Conservation (phyloP, 1,284 basidiomycete species). For the Flammula alnicola region DNA sequence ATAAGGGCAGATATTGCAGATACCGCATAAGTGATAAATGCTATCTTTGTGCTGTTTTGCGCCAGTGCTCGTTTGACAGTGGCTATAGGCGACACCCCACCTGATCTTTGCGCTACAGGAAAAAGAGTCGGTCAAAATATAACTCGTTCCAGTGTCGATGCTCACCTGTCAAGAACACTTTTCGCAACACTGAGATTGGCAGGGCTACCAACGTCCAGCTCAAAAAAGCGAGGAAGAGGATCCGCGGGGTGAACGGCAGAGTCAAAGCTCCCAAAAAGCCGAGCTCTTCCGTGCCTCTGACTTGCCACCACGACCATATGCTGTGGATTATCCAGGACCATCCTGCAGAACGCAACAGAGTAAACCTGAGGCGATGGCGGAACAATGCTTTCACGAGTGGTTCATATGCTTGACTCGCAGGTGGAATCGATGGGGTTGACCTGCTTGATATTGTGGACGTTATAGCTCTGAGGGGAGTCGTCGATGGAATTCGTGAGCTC, state of each 20-base stretch:
- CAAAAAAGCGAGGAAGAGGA: slow-evolving; percentile 32
- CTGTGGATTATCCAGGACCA: slow-evolving; percentile 51
- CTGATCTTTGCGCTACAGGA: slow-evolving; percentile 46
- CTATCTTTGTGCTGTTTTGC: slow-evolving; percentile 49
- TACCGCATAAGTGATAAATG: slow-evolving; percentile 46
- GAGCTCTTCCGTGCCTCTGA: slow-evolving; percentile 35
- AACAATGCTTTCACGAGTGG: slow-evolving; percentile 62
- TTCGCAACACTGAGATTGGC: slow-evolving; percentile 59
- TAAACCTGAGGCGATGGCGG: slow-evolving; percentile 56
- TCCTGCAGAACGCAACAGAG: slow-evolving; percentile 54
- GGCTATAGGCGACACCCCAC: slow-evolving; percentile 55
- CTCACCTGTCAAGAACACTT: slow-evolving; percentile 59
- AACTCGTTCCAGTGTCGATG: not conserved
- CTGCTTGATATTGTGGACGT: slow-evolving; percentile 28
- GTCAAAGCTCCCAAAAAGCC: slow-evolving; percentile 38
- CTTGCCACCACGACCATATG: slow-evolving; percentile 43
- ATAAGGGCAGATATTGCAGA: slow-evolving; percentile 48
- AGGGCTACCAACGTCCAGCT: slow-evolving; percentile 43
- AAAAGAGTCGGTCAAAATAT: not conserved
- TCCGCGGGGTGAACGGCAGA: slow-evolving; percentile 43
- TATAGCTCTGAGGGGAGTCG: slow-evolving; percentile 30
- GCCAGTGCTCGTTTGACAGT: slow-evolving; percentile 49
- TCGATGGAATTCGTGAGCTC: slow-evolving; percentile 16
- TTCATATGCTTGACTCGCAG: slow-evolving; percentile 53
- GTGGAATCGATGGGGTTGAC: slow-evolving; percentile 27